Evolutionary conservation across 1,284 basidiomycete genomes (phyloP).

Genomic region (Chiua sp.): DNA sequence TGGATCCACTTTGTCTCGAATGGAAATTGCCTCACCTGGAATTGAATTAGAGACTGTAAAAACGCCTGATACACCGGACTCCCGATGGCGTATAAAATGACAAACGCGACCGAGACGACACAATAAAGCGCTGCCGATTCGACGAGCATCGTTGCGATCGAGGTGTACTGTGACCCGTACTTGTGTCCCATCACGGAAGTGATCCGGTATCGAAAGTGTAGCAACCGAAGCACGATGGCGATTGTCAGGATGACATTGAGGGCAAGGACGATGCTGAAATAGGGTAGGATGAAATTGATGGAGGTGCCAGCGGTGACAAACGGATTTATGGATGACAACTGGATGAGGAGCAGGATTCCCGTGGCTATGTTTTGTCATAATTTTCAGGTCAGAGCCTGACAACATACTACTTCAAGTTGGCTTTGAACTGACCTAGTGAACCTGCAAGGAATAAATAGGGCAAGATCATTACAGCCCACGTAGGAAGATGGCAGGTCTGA

Average conservation of each 20-base stretch:
- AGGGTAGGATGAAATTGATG: constrained; percentile 27
- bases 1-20: no score
- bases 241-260: constrained; percentile 31
- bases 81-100: constrained; percentile 18
- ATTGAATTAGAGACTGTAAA: constrained; percentile 17
- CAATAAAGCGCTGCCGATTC: constrained; percentile 33
- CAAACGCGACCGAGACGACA: constrained; percentile 17
- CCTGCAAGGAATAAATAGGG: constrained; percentile 18
- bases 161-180: constrained; percentile 24
- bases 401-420: no score
- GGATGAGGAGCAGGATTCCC: constrained; percentile 16
- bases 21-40: constrained; percentile 20
- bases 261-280: constrained; percentile 23
- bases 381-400: no score
- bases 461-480: constrained; percentile 22
- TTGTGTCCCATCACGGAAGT: constrained; percentile 12
- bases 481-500: constrained; percentile 4
- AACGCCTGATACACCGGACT: constrained; percentile 22
- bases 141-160: constrained; percentile 26
- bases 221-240: constrained; percentile 27
- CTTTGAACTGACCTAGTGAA: constrained; percentile 17
- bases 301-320: constrained; percentile 9
- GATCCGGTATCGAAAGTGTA: constrained; percentile 11
- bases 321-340: constrained; percentile 17
- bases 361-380: constrained; percentile 2